These are phyloP conservation scores for Phaeophleospora eucalypticola DNA, from an alignment of 2,329 filamentous ascomycete genomes.

Conservation along the genomic window DNA sequence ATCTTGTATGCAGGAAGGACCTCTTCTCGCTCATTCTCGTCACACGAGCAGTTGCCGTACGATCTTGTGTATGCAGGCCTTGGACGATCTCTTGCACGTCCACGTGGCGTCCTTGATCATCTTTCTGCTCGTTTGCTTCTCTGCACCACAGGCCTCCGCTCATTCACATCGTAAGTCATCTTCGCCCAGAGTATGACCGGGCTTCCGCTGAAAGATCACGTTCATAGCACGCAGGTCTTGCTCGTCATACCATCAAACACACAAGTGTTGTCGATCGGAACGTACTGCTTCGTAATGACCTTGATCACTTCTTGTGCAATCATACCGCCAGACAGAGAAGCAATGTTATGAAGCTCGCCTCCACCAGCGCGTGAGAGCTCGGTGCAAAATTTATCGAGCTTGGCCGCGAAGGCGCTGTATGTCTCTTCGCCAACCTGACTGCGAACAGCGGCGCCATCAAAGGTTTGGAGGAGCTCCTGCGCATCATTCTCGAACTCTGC, in stretches of 20 bases:
- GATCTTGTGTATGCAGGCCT: too few species aligned
- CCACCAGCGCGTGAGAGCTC: constrained; percentile 67
- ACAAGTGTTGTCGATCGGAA: constrained; percentile 61
- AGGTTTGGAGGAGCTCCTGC: constrained; percentile 39
- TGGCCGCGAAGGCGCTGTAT: constrained; percentile 35
- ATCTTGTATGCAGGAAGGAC: too few species aligned
- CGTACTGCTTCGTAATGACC: constrained; percentile 65
- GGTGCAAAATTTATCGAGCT: constrained; percentile 35
- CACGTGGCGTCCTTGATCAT: too few species aligned
- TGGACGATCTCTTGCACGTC: too few species aligned
- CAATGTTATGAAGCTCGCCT: constrained; percentile 88
- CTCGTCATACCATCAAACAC: constrained; percentile 60
- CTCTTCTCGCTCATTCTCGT: too few species aligned
- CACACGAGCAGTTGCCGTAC: too few species aligned
- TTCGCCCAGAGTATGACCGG: too few species aligned
- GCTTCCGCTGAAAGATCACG: constrained; percentile 21
- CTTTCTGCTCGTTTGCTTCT: too few species aligned
- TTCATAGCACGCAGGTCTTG: constrained; percentile 38
- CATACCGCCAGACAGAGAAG: constrained; percentile 81
- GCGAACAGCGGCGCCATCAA: constrained; percentile 41
- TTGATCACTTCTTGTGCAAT: constrained; percentile 98
- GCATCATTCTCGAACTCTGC: constrained; percentile 34
- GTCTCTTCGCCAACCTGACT: constrained; percentile 42
- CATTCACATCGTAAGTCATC: too few species aligned
- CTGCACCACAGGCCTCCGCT: too few species aligned